phyloP scores from a whole-genome alignment of 768 basidiomycete species.

The Mycena maculata region DNA sequence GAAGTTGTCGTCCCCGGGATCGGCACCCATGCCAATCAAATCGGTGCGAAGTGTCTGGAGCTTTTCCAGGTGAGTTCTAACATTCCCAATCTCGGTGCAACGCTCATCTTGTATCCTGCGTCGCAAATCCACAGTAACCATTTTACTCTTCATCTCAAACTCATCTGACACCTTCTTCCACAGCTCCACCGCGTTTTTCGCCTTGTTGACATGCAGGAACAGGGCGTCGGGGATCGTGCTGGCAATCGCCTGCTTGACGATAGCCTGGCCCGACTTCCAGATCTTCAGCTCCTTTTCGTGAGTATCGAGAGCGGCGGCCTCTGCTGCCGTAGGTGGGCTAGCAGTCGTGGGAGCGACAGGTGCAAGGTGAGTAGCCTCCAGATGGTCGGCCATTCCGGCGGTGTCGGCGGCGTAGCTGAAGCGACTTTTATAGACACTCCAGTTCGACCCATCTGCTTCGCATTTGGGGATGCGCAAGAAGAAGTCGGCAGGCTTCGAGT shows the following conservation, averaged over 20 bases:
- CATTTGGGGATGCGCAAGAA: slow-evolving; percentile 7
- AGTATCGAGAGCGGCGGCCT: not conserved
- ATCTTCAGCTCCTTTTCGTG: slow-evolving; percentile 22
- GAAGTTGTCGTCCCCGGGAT: too few species aligned
- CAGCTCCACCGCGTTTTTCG: slow-evolving; percentile 11
- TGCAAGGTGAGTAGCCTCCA: not conserved
- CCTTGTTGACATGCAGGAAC: slow-evolving; percentile 23
- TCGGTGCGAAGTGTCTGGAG: too few species aligned
- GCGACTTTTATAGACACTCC: slow-evolving; percentile 16
- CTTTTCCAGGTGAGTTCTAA: too few species aligned
- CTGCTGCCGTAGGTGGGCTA: not conserved
- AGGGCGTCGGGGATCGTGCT: slow-evolving; percentile 37
- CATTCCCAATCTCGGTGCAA: slow-evolving; percentile 39
- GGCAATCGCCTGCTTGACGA: slow-evolving; percentile 37
- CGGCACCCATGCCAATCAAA: too few species aligned
- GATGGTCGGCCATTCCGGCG: slow-evolving; percentile 15
- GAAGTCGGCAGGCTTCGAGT: not conserved
- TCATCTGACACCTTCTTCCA: slow-evolving; percentile 37
- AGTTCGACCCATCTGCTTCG: not conserved
- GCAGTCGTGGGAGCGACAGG: not conserved
- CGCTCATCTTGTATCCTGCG: slow-evolving; percentile 35
- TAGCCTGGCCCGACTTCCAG: slow-evolving; percentile 35
- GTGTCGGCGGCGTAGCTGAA: slow-evolving; percentile 26
- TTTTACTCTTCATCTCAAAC: slow-evolving; percentile 37
- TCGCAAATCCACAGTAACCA: slow-evolving; percentile 40